Evolutionary conservation across 2,329 filamentous ascomycete species (phyloP).

Genomic region (Hirsutella thompsonii): DNA sequence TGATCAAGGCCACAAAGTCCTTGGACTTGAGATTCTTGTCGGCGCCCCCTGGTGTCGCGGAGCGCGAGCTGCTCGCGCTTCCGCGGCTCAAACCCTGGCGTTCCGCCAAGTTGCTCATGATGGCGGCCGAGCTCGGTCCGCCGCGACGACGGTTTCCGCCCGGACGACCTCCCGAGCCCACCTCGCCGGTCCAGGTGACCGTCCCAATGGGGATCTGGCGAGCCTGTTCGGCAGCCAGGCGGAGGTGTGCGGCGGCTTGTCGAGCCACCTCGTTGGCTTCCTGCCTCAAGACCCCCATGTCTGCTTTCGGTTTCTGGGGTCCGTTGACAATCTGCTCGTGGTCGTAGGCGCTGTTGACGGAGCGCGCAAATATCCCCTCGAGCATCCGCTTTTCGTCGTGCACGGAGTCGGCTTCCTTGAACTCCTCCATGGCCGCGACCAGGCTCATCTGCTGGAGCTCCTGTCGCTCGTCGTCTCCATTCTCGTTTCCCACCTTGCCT

Average conservation of each 20-base stretch:
- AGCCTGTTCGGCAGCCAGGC: slow-evolving; percentile 60
- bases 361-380: slow-evolving; percentile 76
- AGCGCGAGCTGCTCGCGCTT: slow-evolving; percentile 30
- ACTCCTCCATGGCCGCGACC: slow-evolving; percentile 53
- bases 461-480: slow-evolving; percentile 18
- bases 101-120: slow-evolving; percentile 44
- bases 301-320: slow-evolving; percentile 56
- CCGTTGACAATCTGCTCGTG: slow-evolving; percentile 85
- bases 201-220: slow-evolving; percentile 65
- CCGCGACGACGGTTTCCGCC: slow-evolving; percentile 37
- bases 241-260: slow-evolving; percentile 63
- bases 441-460: slow-evolving; percentile 42
- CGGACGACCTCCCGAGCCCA: slow-evolving; percentile 64
- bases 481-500: slow-evolving; percentile 3
- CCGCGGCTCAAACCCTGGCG: slow-evolving; percentile 37
- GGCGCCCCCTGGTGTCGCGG: slow-evolving; percentile 27
- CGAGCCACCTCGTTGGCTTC: slow-evolving; percentile 73
- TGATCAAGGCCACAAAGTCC: slow-evolving; percentile 61
- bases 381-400: slow-evolving; percentile 65
- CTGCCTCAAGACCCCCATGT: slow-evolving; percentile 64
- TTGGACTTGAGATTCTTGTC: slow-evolving; percentile 33
- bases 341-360: slow-evolving; percentile 82
- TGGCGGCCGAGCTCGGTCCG: slow-evolving; percentile 38
- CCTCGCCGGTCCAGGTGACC: slow-evolving; percentile 86
- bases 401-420: slow-evolving; percentile 37